Evolutionary conservation across 345 rosid species (phyloP).

Genomic region (Citrus inodora): DNA sequence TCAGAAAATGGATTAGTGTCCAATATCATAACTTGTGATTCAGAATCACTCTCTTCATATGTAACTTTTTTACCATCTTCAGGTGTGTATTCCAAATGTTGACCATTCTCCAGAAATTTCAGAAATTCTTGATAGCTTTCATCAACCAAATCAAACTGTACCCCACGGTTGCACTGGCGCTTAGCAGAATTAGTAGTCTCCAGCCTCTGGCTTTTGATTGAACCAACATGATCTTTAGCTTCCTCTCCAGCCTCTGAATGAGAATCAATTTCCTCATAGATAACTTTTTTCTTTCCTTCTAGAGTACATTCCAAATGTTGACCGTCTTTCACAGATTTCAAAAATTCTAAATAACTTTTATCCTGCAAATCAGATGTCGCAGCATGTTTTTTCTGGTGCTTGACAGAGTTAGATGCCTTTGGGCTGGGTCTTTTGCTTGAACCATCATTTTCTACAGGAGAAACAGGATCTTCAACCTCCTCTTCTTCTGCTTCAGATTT

Average conservation of each 20-base stretch:
- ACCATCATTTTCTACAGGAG: not conserved
- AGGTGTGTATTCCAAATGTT: constrained; percentile 2
- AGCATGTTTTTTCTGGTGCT: constrained; percentile 5
- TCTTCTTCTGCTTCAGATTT: not conserved
- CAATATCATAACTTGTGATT: constrained; percentile 43
- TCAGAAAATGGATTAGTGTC: constrained; percentile 28
- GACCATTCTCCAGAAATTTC: constrained; percentile 15
- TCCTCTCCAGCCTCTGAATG: not conserved
- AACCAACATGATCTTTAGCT: constrained; percentile 13
- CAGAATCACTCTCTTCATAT: constrained; percentile 32
- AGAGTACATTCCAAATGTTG: not conserved
- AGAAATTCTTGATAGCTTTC: constrained; percentile 23
- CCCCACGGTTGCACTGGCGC: constrained; percentile 9
- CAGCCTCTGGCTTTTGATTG: no score
- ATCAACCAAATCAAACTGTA: constrained; percentile 20
- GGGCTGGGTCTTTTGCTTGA: not conserved
- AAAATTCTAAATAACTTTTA: constrained; percentile 21
- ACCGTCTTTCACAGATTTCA: constrained; percentile 16
- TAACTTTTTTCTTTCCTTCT: constrained; percentile 17
- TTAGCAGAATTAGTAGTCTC: not conserved
- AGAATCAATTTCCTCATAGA: constrained; percentile 7
- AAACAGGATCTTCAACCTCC: constrained; percentile 13
- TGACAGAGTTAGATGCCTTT: constrained; percentile 1
- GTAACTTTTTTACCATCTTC: constrained; percentile 16
- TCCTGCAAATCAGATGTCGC: constrained; percentile 19